Evolutionary conservation across 2,329 filamentous ascomycete species (phyloP), one percentile per base, ranked within the genome.

Genomic region (Chaetomiaceae sp.): DNA sequence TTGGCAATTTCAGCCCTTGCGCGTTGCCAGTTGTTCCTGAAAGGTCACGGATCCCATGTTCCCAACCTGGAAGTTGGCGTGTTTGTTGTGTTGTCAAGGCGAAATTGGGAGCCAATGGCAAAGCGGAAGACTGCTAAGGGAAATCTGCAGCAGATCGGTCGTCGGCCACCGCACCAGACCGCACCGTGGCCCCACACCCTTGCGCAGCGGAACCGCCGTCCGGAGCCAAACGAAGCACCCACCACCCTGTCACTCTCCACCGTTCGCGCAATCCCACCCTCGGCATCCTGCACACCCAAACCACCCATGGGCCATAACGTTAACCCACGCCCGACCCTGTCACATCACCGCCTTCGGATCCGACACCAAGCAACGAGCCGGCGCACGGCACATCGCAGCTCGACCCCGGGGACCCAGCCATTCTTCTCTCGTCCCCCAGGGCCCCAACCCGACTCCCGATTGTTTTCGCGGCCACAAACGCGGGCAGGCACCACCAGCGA

Each of bases 191-290:
- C 51, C 42, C 44, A 52, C 44, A 27, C 7, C 10, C 21, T 31
- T 20, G 31, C 23, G 30, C 40, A 44, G 40, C 39, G 48, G 30
- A 14, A n/a, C 23, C n/a, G 8, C 34, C 31, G 37, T 27, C 39
- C 37, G 33, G 25, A 27, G 25, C 40, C 13, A 44, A 13, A 20
- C 40, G 27, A 44, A 33, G 30, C 30, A 34, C 16, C 44, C 35
- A 44, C 43, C 37, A 48, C 46, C 44, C 51, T 50, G 45, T 48
- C 40, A 19, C 59, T 55, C 54, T 55, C 56, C 58, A 56, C 57
- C 53, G 54, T 54, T 57, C 50, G 58, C 59, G 56, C 55, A 58
- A 59, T 60, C 58, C 57, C 59, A 61, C 59, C 53, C 59, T 60
- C 56, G 56, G 59, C 56, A 49, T 52, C 51, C 55, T 55, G 48